Base-by-base conservation (phyloP, 2,329 filamentous ascomycete genomes). In the Ophiostoma populinum region DNA sequence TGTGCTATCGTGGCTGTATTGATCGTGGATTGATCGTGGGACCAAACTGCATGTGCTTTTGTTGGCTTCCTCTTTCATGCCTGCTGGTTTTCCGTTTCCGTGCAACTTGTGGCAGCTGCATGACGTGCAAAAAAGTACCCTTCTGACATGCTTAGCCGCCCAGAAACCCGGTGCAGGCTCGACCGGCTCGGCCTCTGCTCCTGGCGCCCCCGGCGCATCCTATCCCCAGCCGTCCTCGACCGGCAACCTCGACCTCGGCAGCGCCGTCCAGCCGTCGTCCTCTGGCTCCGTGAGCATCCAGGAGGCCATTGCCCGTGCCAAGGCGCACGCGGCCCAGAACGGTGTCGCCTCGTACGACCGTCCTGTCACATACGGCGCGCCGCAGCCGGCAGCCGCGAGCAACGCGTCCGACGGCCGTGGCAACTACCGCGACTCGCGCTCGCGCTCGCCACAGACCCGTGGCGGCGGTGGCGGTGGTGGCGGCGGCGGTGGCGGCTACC, bases 231-330 rank as follows among this genome's bases (percentile, higher is more conserved):
- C 80, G 3, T 70, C 76, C 6, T 67, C 67, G 37, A 80, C 78
- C 40, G 82, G 82, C 34, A 85, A 71, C 46, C 63, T 92, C 42
- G 82, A 92, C 50, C 57, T 92, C 35, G 86, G 77, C 55, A 67
- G 70, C 10, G 37, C 38, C 7, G 81, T 90, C 50, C 79, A 80
- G 48, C 82, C 83, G 5, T 68, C 78, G 37, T 82, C 69, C 51
- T 80, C 80, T 20, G 83, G 83, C 39, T 82, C 78, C 15, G 76
- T 92, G 46, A 87, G 76, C 54, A 76, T 92, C 43, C 70, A 78
- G 39, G 82, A 92, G 53, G 80, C 82, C 32, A 76, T 92, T 47
- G 80, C 83, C 25, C 82, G 85, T 52, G 83, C 82, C 31, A 80
- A 80, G 52, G 79, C 76, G 27, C 81, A 80, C 53, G 81, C 83